Base-by-base conservation (phyloP, 192 early-diverging fungal genomes). In the Coemansia sp. region DNA sequence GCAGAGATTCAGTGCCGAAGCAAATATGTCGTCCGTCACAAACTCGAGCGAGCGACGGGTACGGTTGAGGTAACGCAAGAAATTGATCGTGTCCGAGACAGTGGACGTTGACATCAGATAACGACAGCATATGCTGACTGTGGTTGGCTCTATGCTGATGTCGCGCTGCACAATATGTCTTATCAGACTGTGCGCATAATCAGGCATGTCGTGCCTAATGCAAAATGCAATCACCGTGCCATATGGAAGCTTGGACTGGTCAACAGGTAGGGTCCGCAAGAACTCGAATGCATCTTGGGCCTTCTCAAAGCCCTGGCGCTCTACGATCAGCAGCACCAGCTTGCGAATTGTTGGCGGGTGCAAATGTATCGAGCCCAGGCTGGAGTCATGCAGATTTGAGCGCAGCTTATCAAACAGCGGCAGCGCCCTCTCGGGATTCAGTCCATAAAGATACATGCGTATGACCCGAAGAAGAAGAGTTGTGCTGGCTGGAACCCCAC, bases 51-150 rank as follows among this genome's bases (percentile, higher is more conserved):
- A 35, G 10, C 17, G 25, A n/a, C n/a, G n/a, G 3, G 50, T 57
- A 24, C 65, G 72, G 15, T 63, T 33, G 3, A 68, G 42, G 26
- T 76, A 64, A 29, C 72, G 64, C 48, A 76, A n/a, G 47, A 76
- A 76, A 30, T 64, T 76, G 27, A 53, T 61, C 2, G 55, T 25
- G 3, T 68, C 72, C 8, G 43, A 42, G 13, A 22, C 22, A 3
- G 36, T 30, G n/a, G 50, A 40, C 36, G 25, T 29, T 1, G 51
- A 36, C 18, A 34, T 40, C 14, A 76, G 23, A 27, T 58, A 29
- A 9, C 35, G 52, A 54, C 65, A 46, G 47, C 47, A 68, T 18
- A 53, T 13, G 18, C 60, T 55, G 4, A 60, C 15, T 5, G 43
- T 58, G n/a, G 13, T 29, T 0, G 48, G 24, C 11, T 29, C 18